phyloP scores from a whole-genome alignment of 1,139 yeast species.

The Kluyveromyces sp. region DNA sequence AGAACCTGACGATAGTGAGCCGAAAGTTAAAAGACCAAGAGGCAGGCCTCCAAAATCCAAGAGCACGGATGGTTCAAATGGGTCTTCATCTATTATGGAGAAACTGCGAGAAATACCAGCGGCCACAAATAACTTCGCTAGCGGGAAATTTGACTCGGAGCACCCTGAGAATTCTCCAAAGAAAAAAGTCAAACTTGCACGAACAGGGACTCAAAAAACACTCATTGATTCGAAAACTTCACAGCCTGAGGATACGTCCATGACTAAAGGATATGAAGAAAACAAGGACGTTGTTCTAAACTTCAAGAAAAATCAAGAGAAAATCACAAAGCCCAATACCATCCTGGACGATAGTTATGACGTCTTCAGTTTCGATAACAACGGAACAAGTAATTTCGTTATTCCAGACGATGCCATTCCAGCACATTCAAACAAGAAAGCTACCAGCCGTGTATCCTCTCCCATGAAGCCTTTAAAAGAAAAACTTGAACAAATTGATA shows the following conservation, averaged over 20 bases:
- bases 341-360: constrained; percentile 30
- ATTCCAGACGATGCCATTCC: constrained; percentile 19
- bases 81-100: not conserved
- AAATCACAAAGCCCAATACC: constrained; percentile 17
- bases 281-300: constrained; percentile 13
- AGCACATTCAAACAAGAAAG: not conserved
- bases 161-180: constrained; percentile 1
- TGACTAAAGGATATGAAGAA: constrained; percentile 1
- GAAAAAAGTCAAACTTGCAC: constrained; percentile 4
- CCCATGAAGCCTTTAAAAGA: constrained; percentile 5
- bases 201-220: not conserved
- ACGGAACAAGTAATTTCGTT: constrained; percentile 27
- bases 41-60: constrained; percentile 9
- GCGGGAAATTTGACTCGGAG: not conserved
- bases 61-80: not conserved
- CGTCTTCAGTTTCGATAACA: constrained; percentile 27
- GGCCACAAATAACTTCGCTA: not conserved
- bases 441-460: not conserved
- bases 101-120: not conserved
- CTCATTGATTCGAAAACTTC: constrained; percentile 1
- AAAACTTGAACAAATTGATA: constrained; percentile 21
- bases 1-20: not conserved
- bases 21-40: constrained; percentile 6
- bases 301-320: constrained; percentile 9
- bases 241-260: not conserved